phyloP scores from a whole-genome alignment of 306 rosid species.

The Inga oerstediana region DNA sequence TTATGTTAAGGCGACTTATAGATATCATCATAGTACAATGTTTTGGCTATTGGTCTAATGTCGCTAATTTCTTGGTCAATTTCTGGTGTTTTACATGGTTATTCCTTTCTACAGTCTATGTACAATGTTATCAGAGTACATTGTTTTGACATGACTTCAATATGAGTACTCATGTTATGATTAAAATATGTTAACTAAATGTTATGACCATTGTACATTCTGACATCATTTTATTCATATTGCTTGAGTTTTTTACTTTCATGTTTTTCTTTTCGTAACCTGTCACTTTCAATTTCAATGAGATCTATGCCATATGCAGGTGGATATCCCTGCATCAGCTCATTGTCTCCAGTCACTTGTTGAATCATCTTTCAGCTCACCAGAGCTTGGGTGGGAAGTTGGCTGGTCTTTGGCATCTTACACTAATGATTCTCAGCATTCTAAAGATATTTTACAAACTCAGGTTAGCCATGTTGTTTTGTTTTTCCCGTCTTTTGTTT shows the following conservation, averaged over 20 bases:
- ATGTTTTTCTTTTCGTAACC: not conserved
- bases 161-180: not conserved
- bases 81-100: slow-evolving; percentile 11
- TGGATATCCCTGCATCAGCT: slow-evolving; percentile 74
- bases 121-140: too few species aligned
- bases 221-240: slow-evolving; percentile 6
- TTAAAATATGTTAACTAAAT: not conserved
- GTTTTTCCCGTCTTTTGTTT: not conserved
- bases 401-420: slow-evolving; percentile 93
- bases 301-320: slow-evolving; percentile 44
- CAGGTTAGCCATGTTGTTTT: slow-evolving; percentile 50
- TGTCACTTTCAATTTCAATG: slow-evolving; percentile 25
- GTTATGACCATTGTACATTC: not conserved
- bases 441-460: slow-evolving; percentile 41
- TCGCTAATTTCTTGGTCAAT: slow-evolving; percentile 16
- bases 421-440: slow-evolving; percentile 49
- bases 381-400: slow-evolving; percentile 83
- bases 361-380: slow-evolving; percentile 68
- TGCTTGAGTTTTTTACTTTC: not conserved
- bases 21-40: slow-evolving; percentile 1
- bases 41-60: slow-evolving; percentile 17
- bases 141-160: not conserved
- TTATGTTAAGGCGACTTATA: slow-evolving; percentile 6
- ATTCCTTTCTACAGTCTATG: not conserved
- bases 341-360: slow-evolving; percentile 69